These are phyloP conservation scores for Suillus sp. DNA, from an alignment of 768 basidiomycete species.

Conservation along the genomic window DNA sequence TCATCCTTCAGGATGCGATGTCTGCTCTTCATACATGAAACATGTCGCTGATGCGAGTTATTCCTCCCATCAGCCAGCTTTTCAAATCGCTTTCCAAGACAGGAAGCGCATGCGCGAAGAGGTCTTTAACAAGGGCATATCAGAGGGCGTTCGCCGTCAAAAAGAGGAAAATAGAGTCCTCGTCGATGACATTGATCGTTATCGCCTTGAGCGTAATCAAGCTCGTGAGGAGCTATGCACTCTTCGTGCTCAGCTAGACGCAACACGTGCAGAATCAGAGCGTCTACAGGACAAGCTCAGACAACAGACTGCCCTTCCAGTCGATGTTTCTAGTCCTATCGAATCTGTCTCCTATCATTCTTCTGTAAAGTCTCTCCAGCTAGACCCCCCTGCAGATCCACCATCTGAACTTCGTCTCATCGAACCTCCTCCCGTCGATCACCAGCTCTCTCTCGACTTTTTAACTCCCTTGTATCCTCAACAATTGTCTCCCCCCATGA, in stretches of 20 bases:
- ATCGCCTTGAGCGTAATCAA: conserved; percentile 39
- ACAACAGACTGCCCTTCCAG: conserved; percentile 5
- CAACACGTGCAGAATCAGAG: conserved; percentile 36
- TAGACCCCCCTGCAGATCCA: conserved; percentile 14
- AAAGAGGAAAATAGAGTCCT: conserved; percentile 40
- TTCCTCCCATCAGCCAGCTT: conserved; percentile 39
- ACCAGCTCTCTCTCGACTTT: conserved; percentile 21
- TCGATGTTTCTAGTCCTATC: conserved; percentile 12
- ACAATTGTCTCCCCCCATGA: conserved; percentile 26
- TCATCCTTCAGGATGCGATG: conserved; percentile 41
- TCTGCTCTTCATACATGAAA: conserved; percentile 42
- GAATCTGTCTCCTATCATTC: conserved; percentile 14
- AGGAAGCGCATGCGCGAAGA: conserved; percentile 42
- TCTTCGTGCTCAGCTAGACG: conserved; percentile 37
- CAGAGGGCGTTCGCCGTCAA: conserved; percentile 43
- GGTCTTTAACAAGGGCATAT: conserved; percentile 40
- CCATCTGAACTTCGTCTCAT: conserved; percentile 13
- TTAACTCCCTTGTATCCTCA: conserved; percentile 23
- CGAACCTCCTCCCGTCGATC: conserved; percentile 17
- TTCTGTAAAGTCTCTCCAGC: conserved; percentile 12
- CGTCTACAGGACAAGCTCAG: conserved; percentile 32
- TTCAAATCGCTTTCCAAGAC: conserved; percentile 43
- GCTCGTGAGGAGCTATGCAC: conserved; percentile 34
- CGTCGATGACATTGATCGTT: conserved; percentile 36
- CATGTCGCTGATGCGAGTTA: conserved; percentile 43